Conservation (phyloP, 2,329 filamentous ascomycete genomes). For the Aspergillus neoniger region DNA sequence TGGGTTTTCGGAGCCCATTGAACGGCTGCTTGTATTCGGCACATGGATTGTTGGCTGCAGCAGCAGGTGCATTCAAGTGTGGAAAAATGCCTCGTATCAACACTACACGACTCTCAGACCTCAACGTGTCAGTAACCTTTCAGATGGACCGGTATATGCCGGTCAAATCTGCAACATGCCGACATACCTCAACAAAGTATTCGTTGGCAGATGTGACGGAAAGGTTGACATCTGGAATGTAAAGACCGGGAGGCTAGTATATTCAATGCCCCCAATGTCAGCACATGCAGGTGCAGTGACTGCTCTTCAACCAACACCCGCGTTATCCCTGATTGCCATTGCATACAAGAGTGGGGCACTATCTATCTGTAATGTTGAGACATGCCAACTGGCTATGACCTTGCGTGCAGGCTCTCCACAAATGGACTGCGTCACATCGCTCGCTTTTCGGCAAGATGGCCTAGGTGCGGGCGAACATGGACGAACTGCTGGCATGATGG, state of each 20-base stretch:
- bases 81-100: slow-evolving; percentile 79
- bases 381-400: slow-evolving; percentile 71
- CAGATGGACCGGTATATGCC: slow-evolving; percentile 68
- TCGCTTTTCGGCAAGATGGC: slow-evolving; percentile 88
- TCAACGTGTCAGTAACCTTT: slow-evolving; percentile 57
- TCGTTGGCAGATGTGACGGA: slow-evolving; percentile 83
- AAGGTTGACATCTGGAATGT: slow-evolving; percentile 97
- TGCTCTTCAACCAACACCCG: slow-evolving; percentile 79
- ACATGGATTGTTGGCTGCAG: slow-evolving; percentile 87
- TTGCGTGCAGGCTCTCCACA: slow-evolving; percentile 67
- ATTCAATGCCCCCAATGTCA: slow-evolving; percentile 78
- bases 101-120: slow-evolving; percentile 82
- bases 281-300: slow-evolving; percentile 78
- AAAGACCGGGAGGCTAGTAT: slow-evolving; percentile 85
- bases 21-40: slow-evolving; percentile 78
- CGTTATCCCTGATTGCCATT: slow-evolving; percentile 81
- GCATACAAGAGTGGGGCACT: slow-evolving; percentile 80
- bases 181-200: slow-evolving; percentile 93
- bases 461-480: slow-evolving; percentile 87
- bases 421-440: slow-evolving; percentile 68
- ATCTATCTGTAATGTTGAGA: slow-evolving; percentile 77
- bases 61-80: slow-evolving; percentile 76
- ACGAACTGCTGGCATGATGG: slow-evolving; percentile 85
- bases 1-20: slow-evolving; percentile 68
- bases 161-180: slow-evolving; percentile 84